These are phyloP conservation scores for Asterionellopsis glacialis DNA, from an alignment of 108 stramenopile species.

Conservation along the genomic window DNA sequence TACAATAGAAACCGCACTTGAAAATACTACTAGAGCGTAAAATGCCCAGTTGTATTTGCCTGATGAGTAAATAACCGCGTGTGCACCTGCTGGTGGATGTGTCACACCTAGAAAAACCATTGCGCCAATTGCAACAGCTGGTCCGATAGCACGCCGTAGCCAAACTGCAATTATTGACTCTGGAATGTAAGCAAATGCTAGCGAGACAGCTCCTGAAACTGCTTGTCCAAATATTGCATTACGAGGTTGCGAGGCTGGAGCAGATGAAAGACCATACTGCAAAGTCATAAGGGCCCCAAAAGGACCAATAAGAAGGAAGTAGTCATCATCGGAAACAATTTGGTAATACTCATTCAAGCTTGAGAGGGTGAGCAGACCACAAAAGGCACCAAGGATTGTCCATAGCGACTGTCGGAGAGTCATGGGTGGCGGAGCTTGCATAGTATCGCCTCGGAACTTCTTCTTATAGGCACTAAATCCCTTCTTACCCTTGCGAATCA, in stretches of 20 bases:
- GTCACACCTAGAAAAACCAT: slow-evolving; percentile 46
- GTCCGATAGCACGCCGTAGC: not conserved
- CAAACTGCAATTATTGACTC: not conserved
- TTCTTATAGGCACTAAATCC: not conserved
- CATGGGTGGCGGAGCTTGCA: slow-evolving; percentile 31
- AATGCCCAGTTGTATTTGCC: slow-evolving; percentile 9
- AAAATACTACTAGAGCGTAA: slow-evolving; percentile 20
- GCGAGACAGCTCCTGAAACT: slow-evolving; percentile 15
- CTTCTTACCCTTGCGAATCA: not conserved
- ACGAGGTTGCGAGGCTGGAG: slow-evolving; percentile 55
- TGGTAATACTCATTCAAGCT: not conserved
- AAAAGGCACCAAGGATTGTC: slow-evolving; percentile 28
- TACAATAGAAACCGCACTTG: slow-evolving; percentile 19
- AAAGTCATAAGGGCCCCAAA: slow-evolving; percentile 53
- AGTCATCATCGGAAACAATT: not conserved
- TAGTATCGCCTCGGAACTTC: slow-evolving; percentile 12
- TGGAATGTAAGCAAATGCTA: slow-evolving; percentile 3
- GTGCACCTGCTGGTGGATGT: slow-evolving; percentile 49
- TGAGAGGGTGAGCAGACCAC: slow-evolving; percentile 18
- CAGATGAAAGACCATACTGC: slow-evolving; percentile 51
- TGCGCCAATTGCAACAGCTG: slow-evolving; percentile 16
- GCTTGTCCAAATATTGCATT: slow-evolving; percentile 40
- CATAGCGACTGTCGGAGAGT: slow-evolving; percentile 20
- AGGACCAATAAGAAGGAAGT: slow-evolving; percentile 15
- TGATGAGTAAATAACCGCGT: slow-evolving; percentile 7